Conservation (phyloP, 2,329 filamentous ascomycete genomes). For the Fusarium pseudocircinatum region DNA sequence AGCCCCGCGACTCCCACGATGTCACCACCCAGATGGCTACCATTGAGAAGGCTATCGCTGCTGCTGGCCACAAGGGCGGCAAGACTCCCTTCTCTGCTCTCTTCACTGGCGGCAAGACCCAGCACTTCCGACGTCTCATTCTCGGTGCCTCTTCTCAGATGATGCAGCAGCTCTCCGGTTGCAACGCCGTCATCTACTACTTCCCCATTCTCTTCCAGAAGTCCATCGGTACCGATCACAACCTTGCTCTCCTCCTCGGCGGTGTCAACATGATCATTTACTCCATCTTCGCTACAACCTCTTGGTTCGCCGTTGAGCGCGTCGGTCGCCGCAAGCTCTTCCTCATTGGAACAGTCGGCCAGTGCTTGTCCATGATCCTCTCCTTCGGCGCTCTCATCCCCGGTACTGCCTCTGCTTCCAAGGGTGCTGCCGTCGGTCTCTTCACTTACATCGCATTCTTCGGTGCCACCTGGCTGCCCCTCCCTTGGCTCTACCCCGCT, state of each 20-base stretch:
- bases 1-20: slow-evolving; percentile 61
- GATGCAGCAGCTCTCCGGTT: slow-evolving; percentile 71
- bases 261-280: slow-evolving; percentile 65
- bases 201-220: slow-evolving; percentile 65
- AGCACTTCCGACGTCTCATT: slow-evolving; percentile 72
- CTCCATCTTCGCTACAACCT: slow-evolving; percentile 63
- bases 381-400: slow-evolving; percentile 73
- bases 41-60: slow-evolving; percentile 59
- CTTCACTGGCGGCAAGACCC: slow-evolving; percentile 70
- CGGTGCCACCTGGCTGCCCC: slow-evolving; percentile 70
- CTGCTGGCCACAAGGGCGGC: slow-evolving; percentile 57
- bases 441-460: slow-evolving; percentile 77
- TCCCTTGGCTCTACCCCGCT: slow-evolving; percentile 68
- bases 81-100: slow-evolving; percentile 63
- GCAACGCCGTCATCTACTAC: slow-evolving; percentile 70
- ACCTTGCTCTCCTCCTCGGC: slow-evolving; percentile 61
- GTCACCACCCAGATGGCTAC: slow-evolving; percentile 67
- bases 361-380: slow-evolving; percentile 67
- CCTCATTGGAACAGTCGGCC: slow-evolving; percentile 56
- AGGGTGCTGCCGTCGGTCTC: slow-evolving; percentile 73
- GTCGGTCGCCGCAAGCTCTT: slow-evolving; percentile 59
- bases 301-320: slow-evolving; percentile 63
- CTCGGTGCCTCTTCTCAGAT: slow-evolving; percentile 68
- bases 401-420: slow-evolving; percentile 62
- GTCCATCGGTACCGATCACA: slow-evolving; percentile 45